phyloP scores from a whole-genome alignment of 164 flowering plant species.

The Aristolochia fimbriata region DNA sequence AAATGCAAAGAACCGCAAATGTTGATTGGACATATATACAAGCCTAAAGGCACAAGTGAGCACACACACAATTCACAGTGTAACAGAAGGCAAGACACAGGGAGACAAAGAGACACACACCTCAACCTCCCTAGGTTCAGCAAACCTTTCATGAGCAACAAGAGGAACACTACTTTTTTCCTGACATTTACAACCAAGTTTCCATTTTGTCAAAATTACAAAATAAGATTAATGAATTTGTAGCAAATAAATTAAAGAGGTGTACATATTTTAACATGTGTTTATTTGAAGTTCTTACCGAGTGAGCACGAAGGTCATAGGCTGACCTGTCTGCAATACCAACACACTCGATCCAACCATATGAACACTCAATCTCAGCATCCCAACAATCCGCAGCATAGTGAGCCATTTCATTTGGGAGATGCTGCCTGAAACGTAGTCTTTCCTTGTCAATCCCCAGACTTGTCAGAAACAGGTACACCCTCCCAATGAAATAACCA shows the following conservation, averaged over 20 bases:
- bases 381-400: constrained; percentile 99
- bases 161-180: constrained; percentile 75
- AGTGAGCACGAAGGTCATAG: constrained; percentile 79
- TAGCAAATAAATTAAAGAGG: background rate
- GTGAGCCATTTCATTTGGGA: constrained; percentile 98
- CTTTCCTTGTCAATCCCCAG: constrained; percentile 87
- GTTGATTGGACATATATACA: too few species aligned
- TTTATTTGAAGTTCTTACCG: constrained; percentile 32
- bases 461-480: constrained; percentile 69
- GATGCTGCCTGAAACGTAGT: constrained; percentile 85
- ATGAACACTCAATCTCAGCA: constrained; percentile 95
- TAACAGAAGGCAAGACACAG: background rate
- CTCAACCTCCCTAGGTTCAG: constrained; percentile 82
- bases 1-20: background rate
- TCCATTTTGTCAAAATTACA: background rate
- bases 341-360: constrained; percentile 99
- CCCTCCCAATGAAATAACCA: constrained; percentile 93
- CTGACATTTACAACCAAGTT: constrained; percentile 18
- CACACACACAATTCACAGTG: background rate
- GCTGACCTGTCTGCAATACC: constrained; percentile 99
- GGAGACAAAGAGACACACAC: constrained; percentile 24
- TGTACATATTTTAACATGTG: background rate
- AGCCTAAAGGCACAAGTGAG: too few species aligned
- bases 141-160: constrained; percentile 64
- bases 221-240: background rate